A percentile compares a stretch with the other conserved stretches of the same genome.
Evolutionary conservation across 2,329 filamentous ascomycete genomes (phyloP).

Genomic region (Penicillium italicum): DNA sequence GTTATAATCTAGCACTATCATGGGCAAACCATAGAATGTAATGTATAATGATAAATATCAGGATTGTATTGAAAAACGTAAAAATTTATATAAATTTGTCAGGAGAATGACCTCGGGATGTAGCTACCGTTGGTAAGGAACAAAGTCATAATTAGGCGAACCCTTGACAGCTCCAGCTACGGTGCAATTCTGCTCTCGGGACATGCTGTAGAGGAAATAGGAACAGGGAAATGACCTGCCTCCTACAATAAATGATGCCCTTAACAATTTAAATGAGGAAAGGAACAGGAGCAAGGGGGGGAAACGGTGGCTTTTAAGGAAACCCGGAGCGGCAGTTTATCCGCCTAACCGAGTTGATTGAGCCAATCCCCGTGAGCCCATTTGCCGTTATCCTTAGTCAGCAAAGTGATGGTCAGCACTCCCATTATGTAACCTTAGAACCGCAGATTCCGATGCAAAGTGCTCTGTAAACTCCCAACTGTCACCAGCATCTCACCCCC

Average conservation of each 20-base stretch:
- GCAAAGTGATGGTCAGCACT: constrained; percentile 25
- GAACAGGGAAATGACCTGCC: constrained; percentile 45
- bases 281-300: constrained; percentile 30
- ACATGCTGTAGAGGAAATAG: constrained; percentile 60
- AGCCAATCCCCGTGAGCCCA: constrained; percentile 39
- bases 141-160: constrained; percentile 53
- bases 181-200: constrained; percentile 58
- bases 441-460: constrained; percentile 34
- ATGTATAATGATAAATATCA: too few relatives aligned
- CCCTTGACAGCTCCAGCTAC: constrained; percentile 64
- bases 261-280: constrained; percentile 51
- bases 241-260: constrained; percentile 66
- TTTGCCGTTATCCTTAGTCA: constrained; percentile 33
- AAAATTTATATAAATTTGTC: not conserved
- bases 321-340: constrained; percentile 28
- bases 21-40: not conserved
- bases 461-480: constrained; percentile 27
- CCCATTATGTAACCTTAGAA: constrained; percentile 31
- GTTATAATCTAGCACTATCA: not conserved
- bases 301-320: constrained; percentile 18
- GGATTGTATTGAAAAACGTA: not conserved
- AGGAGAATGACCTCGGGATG: constrained; percentile 36
- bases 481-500: constrained; percentile 10
- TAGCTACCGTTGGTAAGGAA: constrained; percentile 67
- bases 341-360: constrained; percentile 39